Evolutionary conservation across 106 monocot genomes (phyloP).

Genomic region (Platanthera zijinensis): DNA sequence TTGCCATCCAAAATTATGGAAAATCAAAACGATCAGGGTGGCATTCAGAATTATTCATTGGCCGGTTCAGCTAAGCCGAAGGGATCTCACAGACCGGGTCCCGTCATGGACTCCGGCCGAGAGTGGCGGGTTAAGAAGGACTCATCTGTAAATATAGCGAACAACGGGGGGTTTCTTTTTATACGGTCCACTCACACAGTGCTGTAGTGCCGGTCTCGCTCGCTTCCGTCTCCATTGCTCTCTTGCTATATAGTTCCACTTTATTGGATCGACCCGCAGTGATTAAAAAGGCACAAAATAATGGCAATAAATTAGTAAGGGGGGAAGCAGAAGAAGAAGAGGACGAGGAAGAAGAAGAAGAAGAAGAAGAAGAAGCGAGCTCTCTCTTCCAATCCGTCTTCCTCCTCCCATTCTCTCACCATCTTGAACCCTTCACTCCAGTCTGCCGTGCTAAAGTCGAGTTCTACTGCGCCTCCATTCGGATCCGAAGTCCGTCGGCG

Average conservation of each 20-base stretch:
- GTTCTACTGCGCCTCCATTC: constrained; percentile 7
- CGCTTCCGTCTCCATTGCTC: background rate
- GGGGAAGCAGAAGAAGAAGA: too few relatives aligned
- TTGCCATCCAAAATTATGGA: too few relatives aligned
- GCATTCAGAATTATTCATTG: too few relatives aligned
- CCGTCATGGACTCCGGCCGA: constrained; percentile 1
- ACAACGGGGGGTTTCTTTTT: background rate
- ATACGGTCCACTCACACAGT: background rate
- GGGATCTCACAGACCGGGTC: too few relatives aligned
- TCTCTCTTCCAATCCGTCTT: background rate
- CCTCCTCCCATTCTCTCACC: background rate
- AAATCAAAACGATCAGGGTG: too few relatives aligned
- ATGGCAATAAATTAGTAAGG: background rate
- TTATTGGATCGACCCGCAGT: constrained; percentile 3
- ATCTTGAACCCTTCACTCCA: background rate
- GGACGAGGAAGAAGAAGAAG: background rate
- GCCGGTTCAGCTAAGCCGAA: too few relatives aligned
- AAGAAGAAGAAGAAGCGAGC: constrained; percentile 1
- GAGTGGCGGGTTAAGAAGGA: background rate
- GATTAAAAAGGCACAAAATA: background rate
- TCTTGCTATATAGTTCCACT: background rate
- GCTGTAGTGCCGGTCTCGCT: constrained; percentile 1
- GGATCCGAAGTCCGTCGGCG: background rate
- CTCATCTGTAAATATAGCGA: background rate
- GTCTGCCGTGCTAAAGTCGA: background rate